Evolutionary conservation across 108 stramenopile genomes (phyloP).

Genomic region (Epipyxis sp.): DNA sequence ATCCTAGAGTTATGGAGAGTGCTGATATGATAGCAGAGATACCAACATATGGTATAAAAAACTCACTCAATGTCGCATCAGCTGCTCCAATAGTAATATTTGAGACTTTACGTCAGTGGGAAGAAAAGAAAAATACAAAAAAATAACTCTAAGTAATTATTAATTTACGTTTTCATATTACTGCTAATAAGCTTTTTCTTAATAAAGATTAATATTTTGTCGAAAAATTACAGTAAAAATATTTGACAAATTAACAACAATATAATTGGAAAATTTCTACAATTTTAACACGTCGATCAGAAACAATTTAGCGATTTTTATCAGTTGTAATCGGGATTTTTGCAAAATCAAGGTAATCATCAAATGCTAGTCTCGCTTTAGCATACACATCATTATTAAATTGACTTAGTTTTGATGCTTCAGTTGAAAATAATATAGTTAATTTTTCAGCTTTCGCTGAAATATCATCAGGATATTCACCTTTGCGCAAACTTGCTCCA

Average conservation of each 20-base stretch:
- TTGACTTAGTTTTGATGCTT: background rate
- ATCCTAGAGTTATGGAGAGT: slow-evolving; percentile 56
- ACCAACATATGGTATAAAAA: slow-evolving; percentile 76
- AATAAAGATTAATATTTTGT: no score
- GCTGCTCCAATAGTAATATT: slow-evolving; percentile 74
- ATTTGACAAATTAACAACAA: no score
- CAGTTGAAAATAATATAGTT: background rate
- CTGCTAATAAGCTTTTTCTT: no score
- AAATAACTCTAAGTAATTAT: no score
- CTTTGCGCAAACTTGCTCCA: background rate
- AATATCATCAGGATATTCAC: background rate
- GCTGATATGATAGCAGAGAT: slow-evolving; percentile 72
- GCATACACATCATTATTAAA: background rate
- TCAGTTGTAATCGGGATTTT: no score
- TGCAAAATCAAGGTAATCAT: background rate
- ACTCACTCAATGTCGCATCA: slow-evolving; percentile 77
- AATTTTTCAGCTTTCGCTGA: background rate
- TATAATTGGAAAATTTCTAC: no score
- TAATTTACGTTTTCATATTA: no score
- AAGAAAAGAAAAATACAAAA: no score
- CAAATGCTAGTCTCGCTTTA: background rate
- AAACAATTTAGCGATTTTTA: no score
- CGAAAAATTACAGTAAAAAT: no score
- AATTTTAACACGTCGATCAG: no score
- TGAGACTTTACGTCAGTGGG: slow-evolving; percentile 52